Base-by-base conservation (phyloP, 495 filamentous ascomycete genomes). In the Chaetomium cochliodes region DNA sequence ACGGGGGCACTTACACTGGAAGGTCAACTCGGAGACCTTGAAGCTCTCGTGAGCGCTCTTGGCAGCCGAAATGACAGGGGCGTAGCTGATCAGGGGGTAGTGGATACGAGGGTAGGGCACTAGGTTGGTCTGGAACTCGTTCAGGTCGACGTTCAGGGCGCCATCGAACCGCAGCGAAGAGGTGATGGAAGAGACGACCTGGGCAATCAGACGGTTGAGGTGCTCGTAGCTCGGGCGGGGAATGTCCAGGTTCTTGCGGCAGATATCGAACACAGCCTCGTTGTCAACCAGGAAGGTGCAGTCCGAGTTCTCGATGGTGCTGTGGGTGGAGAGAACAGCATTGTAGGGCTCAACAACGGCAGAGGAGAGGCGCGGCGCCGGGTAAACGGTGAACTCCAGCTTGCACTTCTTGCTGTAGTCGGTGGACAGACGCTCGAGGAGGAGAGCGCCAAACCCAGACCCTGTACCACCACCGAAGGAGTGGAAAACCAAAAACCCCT, bases 331-430 rank as follows among this genome's bases (percentile, higher is more conserved):
- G 42, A 96, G 83, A 63, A 96, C 91, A 55, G 92, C 90, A 72
- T 96, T 96, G 86, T 96, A 96, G 18, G 92, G 92, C 85, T 96
- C 92, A 37, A 96, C 92, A 52, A 96, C 91, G 20, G 92, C 90
- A 44, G 90, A 93, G 7, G 92, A 91, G 50, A 93, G 88, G 53
- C 89, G 88, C 50, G 91, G 91, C 39, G 92, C 88, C 23, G 92
- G 92, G 79, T 96, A 96, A 70, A 96, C 86, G 52, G 90, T 86
- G 77, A 96, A 96, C 76, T 96, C 92, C 53, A 96, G 88, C 84
- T 96, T 96, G 81, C 86, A 91, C 84, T 96, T 96, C 87, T 94
- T 96, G 76, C 88, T 90, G 72, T 93, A 96, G 77, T 96, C 91
- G 67, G 88, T 88, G 28, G 92, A 88, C 41, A 96, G 87, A 66